Percentiles rank a stretch among this genome's conserved stretches.
These are phyloP conservation scores for Mycosphaerella sp. DNA, from an alignment of 2,329 filamentous ascomycete genomes.

Conservation along the genomic window DNA sequence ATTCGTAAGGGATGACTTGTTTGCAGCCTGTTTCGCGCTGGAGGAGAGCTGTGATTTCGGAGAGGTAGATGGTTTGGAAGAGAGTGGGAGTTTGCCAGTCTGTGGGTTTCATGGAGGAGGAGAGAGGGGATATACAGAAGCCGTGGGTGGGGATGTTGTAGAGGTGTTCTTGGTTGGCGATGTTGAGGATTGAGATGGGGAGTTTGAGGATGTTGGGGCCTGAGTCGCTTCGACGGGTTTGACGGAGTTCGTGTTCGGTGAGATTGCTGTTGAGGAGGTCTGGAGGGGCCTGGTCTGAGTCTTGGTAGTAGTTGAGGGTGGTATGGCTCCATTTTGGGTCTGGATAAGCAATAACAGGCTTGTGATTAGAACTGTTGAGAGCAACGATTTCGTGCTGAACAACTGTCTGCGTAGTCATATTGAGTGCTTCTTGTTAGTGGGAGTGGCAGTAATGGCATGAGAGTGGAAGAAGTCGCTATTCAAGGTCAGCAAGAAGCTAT, in stretches of 20 bases:
- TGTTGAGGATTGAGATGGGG: constrained; percentile 17
- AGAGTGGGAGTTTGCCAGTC: constrained; percentile 11
- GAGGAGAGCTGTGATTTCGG: constrained; percentile 13
- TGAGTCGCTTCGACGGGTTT: constrained; percentile 13
- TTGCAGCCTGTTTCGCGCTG: constrained; percentile 14
- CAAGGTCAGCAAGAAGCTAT: no score
- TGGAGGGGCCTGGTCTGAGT: constrained; percentile 7
- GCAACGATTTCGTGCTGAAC: no score
- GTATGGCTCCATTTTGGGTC: constrained; percentile 15
- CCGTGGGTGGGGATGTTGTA: constrained; percentile 14
- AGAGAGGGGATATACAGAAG: constrained; percentile 13
- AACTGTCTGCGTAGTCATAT: no score
- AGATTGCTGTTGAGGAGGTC: constrained; percentile 5
- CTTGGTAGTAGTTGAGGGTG: constrained; percentile 17
- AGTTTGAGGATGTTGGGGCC: constrained; percentile 13
- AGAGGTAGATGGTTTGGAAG: constrained; percentile 15
- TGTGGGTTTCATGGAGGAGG: constrained; percentile 5
- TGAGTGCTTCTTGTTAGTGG: no score
- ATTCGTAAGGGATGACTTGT: constrained; percentile 16
- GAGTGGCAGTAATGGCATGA: no score
- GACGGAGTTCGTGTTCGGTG: constrained; percentile 15
- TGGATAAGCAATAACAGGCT: not conserved
- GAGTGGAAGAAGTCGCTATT: no score
- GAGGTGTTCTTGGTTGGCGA: constrained; percentile 9
- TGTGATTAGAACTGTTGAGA: no score